Conservation (phyloP, 2,329 filamentous ascomycete species). For the Trichoderma breve region DNA sequence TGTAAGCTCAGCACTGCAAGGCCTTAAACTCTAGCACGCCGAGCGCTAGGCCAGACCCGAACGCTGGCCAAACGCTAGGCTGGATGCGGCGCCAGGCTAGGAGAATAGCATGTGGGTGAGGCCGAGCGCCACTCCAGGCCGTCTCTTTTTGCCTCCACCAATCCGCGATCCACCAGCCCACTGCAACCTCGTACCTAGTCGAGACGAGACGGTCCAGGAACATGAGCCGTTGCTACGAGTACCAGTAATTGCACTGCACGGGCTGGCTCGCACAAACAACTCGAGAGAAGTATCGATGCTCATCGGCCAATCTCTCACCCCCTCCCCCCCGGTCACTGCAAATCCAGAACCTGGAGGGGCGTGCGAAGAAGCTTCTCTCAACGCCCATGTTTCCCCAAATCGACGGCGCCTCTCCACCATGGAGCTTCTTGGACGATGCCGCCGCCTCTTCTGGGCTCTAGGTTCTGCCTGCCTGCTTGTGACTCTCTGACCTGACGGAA, state of each 20-base stretch:
- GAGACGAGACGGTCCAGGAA: not conserved
- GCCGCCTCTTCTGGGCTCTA: not conserved
- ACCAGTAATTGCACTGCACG: not conserved
- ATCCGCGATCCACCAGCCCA: conserved; percentile 1
- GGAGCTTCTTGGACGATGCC: not conserved
- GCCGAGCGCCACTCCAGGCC: conserved; percentile 15
- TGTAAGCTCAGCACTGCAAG: not conserved
- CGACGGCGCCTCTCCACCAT: conserved; percentile 15
- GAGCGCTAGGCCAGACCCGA: conserved; percentile 18
- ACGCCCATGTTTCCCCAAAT: conserved; percentile 8
- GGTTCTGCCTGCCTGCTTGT: not conserved
- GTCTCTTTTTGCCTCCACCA: not conserved
- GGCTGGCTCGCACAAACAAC: not conserved
- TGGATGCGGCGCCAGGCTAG: conserved; percentile 2
- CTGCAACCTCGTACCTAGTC: conserved; percentile 2
- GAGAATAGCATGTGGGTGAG: conserved; percentile 19
- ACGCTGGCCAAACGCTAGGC: not conserved
- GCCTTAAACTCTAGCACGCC: not conserved
- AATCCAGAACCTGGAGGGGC: not conserved
- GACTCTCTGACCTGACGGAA: not conserved
- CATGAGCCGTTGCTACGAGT: not conserved
- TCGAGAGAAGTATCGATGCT: not conserved
- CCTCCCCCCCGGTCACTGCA: not conserved
- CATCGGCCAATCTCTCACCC: not conserved
- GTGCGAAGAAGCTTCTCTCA: not conserved